Evolutionary conservation across 2,329 filamentous ascomycete genomes (phyloP), one percentile per base, ranked within the genome.

Genomic region (Zopfia rhizophila): DNA sequence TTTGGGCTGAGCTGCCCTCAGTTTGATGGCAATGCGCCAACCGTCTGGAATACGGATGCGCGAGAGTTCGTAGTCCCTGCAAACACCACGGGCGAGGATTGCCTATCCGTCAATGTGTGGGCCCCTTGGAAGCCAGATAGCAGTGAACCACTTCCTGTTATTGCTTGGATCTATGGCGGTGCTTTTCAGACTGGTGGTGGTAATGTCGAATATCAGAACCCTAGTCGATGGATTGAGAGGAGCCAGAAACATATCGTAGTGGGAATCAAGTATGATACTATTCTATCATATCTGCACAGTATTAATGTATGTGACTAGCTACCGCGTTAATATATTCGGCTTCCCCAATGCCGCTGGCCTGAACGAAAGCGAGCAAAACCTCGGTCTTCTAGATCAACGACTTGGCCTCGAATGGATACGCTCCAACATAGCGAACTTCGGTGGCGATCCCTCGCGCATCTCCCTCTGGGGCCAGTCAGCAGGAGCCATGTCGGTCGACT

Each of bases 111-210:
- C 10, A 75, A 75, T 27, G 58, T 81, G 7, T 80, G 78, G 77
- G 61, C 75, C 3, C 75, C 75, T 6, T 55, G 22, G 33, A 25
- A 51, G 1, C 29, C 42, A 7, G 41, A 29, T n/a, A 6, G 55
- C 55, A 4, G 58, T 49, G 21, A 60, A 45, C 11, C 58, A 0
- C 57, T 78, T 3, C 78, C 78, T 1, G 78, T 81, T 0, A 61
- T 76, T 4, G 69, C 75, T 14, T 81, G 75, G 66, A 68, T 80
- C 24, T 75, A 78, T 27, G 79, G 78, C 4, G 79, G 79, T 12
- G 73, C 73, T 2, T 79, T 78, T 48, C 48, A 64, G 7, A 72
- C 65, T 12, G 76, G 76, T 29, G 76, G 75, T 18, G 58, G 73
- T 18, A 65, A 76, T 24, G 67, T 77, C 0, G 68, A 72, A 2